phyloP scores from a whole-genome alignment of 495 filamentous ascomycete species.

The Hypoxylon fuscum region DNA sequence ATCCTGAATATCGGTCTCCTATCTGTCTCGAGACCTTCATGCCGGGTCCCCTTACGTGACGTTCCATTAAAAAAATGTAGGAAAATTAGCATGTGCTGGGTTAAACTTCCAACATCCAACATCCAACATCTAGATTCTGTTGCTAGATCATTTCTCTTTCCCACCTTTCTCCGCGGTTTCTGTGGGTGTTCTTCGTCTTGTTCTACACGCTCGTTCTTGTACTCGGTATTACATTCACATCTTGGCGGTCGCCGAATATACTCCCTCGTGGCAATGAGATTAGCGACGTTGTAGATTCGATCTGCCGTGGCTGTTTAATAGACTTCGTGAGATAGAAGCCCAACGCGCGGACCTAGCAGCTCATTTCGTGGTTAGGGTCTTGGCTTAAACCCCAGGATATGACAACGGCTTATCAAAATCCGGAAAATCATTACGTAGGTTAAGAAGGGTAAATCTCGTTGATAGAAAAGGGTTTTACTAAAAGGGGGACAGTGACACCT shows the following conservation, averaged over 20 bases:
- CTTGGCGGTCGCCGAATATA: neutral
- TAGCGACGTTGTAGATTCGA: neutral
- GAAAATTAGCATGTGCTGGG: neutral
- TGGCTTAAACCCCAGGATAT: constrained; percentile 12
- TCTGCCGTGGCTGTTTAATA: constrained; percentile 1
- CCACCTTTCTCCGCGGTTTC: neutral
- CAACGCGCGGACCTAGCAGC: neutral
- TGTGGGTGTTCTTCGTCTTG: constrained; percentile 2
- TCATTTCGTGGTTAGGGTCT: constrained; percentile 4
- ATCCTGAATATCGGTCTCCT: constrained; percentile 6
- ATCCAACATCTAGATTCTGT: constrained; percentile 12
- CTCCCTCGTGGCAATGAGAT: neutral
- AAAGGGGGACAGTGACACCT: constrained; percentile 27
- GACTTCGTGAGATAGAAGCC: constrained; percentile 19
- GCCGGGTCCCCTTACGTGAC: constrained; percentile 6
- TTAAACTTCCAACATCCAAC: too few species aligned
- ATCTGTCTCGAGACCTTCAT: constrained; percentile 24
- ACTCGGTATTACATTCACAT: neutral
- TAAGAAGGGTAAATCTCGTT: neutral
- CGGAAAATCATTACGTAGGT: constrained; percentile 11
- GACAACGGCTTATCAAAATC: constrained; percentile 12
- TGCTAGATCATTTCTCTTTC: neutral
- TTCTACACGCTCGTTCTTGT: constrained; percentile 7
- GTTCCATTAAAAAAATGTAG: constrained; percentile 19
- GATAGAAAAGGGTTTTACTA: constrained; percentile 9